Conservation (phyloP, 257 asterid species). For the Parsonsia alboflavescens region DNA sequence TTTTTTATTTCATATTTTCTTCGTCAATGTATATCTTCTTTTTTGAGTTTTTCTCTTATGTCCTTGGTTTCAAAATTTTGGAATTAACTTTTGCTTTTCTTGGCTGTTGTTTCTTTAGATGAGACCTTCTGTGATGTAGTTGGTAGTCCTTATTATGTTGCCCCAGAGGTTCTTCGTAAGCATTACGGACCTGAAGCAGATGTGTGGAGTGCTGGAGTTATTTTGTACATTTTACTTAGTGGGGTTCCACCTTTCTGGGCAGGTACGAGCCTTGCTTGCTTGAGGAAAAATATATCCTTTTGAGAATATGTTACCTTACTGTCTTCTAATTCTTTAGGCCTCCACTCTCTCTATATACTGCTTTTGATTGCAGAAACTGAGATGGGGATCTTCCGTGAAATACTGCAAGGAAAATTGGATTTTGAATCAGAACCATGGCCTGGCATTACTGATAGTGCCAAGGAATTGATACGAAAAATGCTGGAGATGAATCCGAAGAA, state of each 20-base stretch:
- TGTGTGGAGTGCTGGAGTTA: constrained; percentile 97
- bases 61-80: not conserved
- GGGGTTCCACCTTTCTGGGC: constrained; percentile 98
- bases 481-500: constrained; percentile 73
- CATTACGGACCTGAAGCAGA: constrained; percentile 92
- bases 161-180: constrained; percentile 89
- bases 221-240: constrained; percentile 83
- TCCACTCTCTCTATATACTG: constrained; percentile 16
- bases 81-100: constrained; percentile 11
- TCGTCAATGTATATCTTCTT: not conserved
- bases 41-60: not conserved
- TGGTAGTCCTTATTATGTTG: constrained; percentile 94
- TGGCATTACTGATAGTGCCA: constrained; percentile 68
- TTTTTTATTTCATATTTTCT: not conserved
- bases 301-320: not conserved
- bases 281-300: not conserved
- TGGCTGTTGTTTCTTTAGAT: constrained; percentile 34
- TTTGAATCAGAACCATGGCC: constrained; percentile 96
- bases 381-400: constrained; percentile 95
- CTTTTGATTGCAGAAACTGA: constrained; percentile 69
- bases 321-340: constrained; percentile 18
- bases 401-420: constrained; percentile 66
- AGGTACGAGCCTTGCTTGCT: constrained; percentile 36
- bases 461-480: constrained; percentile 82
- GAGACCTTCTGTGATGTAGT: constrained; percentile 82